These are phyloP conservation scores for cucumber (Cucumis sativus) DNA, from an alignment of 306 rosid species.

Conservation along the genomic window Cucumber_9930_V3 NC_026659.2:22244001-22244500, in stretches of 20 bases:
- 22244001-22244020: no score
- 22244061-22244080: no score
- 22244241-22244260: constrained; percentile 42
- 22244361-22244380: constrained; percentile 91
- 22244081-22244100: no score
- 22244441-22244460: neutral
- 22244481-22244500: neutral
- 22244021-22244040: no score
- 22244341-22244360: constrained; percentile 89
- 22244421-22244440: neutral
- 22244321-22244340: constrained; percentile 84
- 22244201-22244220: neutral
- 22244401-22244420: constrained; percentile 46
- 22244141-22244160: no score
- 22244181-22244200: neutral
- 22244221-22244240: neutral
- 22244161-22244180: no score
- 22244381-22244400: constrained; percentile 78
- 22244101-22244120: no score
- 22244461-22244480: neutral
- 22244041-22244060: no score
- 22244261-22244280: constrained; percentile 63
- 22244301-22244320: constrained; percentile 97
- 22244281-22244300: constrained; percentile 76
- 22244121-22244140: no score